Evolutionary conservation across 345 rosid genomes (phyloP).

Genomic region (Bruguiera sexangula): DNA sequence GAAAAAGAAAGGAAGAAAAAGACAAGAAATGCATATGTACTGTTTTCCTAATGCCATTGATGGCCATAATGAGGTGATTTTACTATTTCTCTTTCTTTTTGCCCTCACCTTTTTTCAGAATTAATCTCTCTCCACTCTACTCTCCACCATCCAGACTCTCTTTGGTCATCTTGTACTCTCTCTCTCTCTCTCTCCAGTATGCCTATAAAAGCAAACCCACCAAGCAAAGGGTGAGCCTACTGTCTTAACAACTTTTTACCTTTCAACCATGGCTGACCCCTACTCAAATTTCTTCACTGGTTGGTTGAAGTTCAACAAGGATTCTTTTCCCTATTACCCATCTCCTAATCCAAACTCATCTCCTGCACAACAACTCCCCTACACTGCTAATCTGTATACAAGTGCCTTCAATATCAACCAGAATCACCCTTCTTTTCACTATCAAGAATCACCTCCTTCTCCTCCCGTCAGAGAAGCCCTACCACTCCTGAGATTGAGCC

Average conservation of each 20-base stretch:
- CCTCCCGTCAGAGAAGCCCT: slow-evolving; percentile 89
- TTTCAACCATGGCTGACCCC: slow-evolving; percentile 76
- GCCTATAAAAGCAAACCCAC: slow-evolving; percentile 55
- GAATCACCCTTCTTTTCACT: slow-evolving; percentile 17
- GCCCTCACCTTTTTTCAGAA: slow-evolving; percentile 38
- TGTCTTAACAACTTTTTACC: slow-evolving; percentile 23
- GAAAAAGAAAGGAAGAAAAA: too few relatives aligned
- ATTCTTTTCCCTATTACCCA: slow-evolving; percentile 27
- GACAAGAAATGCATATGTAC: too few relatives aligned
- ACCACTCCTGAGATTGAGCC: slow-evolving; percentile 73
- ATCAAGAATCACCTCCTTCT: slow-evolving; percentile 56
- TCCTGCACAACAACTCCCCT: slow-evolving; percentile 18
- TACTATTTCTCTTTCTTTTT: slow-evolving; percentile 22
- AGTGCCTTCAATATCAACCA: slow-evolving; percentile 15
- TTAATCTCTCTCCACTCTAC: slow-evolving; percentile 1
- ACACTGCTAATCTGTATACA: slow-evolving; percentile 14
- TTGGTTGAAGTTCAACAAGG: slow-evolving; percentile 45
- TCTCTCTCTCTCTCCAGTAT: slow-evolving; percentile 20
- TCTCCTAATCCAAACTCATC: slow-evolving; percentile 19
- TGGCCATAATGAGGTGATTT: slow-evolving; percentile 1
- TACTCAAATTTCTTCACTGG: slow-evolving; percentile 63
- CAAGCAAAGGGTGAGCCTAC: slow-evolving; percentile 31
- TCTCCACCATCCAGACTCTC: slow-evolving; percentile 40
- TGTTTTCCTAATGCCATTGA: slow-evolving; percentile 7
- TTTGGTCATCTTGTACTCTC: slow-evolving; percentile 46